These are phyloP conservation scores for Jasminum sambac DNA, from an alignment of 257 asterid genomes.

Conservation along the genomic window DNA sequence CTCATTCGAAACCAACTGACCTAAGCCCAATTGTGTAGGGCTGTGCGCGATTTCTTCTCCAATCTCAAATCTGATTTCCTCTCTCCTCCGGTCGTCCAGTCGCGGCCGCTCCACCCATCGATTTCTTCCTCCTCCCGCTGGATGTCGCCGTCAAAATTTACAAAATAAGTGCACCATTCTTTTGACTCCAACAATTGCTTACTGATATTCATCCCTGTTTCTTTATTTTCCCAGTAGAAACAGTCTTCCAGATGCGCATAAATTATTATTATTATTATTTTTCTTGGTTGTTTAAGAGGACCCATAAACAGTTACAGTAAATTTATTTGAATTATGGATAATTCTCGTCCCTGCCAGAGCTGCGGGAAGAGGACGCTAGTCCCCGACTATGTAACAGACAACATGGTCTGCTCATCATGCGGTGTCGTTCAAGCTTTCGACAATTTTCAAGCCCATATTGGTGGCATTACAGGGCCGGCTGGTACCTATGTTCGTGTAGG, in stretches of 20 bases:
- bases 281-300: too few relatives aligned
- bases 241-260: not conserved
- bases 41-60: too few relatives aligned
- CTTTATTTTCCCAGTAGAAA: not conserved
- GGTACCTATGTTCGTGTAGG: conserved; percentile 60
- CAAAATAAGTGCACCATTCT: not conserved
- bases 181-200: not conserved
- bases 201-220: not conserved
- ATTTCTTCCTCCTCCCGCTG: not conserved
- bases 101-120: too few relatives aligned
- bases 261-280: not conserved
- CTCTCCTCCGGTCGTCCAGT: too few relatives aligned
- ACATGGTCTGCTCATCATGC: conserved; percentile 53
- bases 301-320: not conserved
- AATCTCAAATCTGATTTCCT: too few relatives aligned
- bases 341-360: conserved; percentile 46
- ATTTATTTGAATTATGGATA: conserved; percentile 32
- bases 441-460: conserved; percentile 48
- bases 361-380: conserved; percentile 43
- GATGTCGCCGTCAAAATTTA: not conserved
- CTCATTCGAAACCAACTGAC: not conserved
- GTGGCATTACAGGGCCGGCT: conserved; percentile 52
- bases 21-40: not conserved
- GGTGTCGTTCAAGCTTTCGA: conserved; percentile 57
- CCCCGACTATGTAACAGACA: conserved; percentile 40